These are phyloP conservation scores for Sanguinoderma infundibulare DNA, from an alignment of 1,284 basidiomycete genomes.

Conservation along the genomic window DNA sequence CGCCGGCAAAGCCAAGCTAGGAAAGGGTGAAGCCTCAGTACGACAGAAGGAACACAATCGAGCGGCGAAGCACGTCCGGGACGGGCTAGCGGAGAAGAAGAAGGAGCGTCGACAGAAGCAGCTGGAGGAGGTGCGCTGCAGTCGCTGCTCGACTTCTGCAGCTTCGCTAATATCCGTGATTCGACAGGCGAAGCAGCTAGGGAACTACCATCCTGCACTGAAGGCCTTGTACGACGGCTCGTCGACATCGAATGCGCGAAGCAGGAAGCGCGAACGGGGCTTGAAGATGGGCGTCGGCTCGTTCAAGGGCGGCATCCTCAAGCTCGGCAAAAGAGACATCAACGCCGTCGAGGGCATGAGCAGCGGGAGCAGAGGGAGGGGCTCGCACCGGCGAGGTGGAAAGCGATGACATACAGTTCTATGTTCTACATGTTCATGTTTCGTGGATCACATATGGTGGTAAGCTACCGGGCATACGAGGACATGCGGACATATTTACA, in stretches of 20 bases:
- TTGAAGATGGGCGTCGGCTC: slow-evolving; percentile 79
- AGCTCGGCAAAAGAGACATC: slow-evolving; percentile 66
- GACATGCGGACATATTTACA: slow-evolving; percentile 8
- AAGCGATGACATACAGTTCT: slow-evolving; percentile 16
- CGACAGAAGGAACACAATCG: slow-evolving; percentile 65
- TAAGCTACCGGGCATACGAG: slow-evolving; percentile 5
- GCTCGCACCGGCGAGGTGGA: slow-evolving; percentile 22
- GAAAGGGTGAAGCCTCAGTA: slow-evolving; percentile 68
- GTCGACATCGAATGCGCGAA: slow-evolving; percentile 36
- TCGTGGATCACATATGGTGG: slow-evolving; percentile 3
- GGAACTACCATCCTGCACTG: slow-evolving; percentile 79
- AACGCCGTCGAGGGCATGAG: slow-evolving; percentile 41
- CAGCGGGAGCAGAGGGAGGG: slow-evolving; percentile 17
- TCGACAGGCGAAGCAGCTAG: slow-evolving; percentile 72
- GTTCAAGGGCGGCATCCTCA: slow-evolving; percentile 69
- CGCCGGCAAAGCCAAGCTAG: slow-evolving; percentile 64
- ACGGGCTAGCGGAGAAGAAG: slow-evolving; percentile 67
- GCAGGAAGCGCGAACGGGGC: slow-evolving; percentile 61
- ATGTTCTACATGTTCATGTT: background rate
- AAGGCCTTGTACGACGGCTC: slow-evolving; percentile 65
- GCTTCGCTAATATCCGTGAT: slow-evolving; percentile 8
- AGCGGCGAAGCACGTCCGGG: slow-evolving; percentile 70
- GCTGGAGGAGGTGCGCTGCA: slow-evolving; percentile 64
- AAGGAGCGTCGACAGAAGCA: slow-evolving; percentile 54
- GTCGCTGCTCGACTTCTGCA: slow-evolving; percentile 8